phyloP scores from a whole-genome alignment of 371 early-diverging fungal species.

The Neoconidiobolus thromboides region DNA sequence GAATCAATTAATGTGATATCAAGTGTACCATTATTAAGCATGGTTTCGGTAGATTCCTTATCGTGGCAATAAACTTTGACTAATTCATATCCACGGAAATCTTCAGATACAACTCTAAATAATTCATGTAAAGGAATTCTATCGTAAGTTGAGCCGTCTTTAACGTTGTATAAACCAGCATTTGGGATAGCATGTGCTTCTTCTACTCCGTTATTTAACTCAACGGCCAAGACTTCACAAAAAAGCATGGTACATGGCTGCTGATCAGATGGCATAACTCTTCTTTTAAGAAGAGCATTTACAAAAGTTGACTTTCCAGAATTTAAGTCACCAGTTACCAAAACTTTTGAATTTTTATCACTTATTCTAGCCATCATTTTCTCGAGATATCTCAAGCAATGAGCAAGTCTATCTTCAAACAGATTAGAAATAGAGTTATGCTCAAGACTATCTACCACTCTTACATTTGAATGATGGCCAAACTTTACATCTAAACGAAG shows the following conservation, averaged over 20 bases:
- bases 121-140: conserved; percentile 38
- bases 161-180: conserved; percentile 38
- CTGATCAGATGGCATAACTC: conserved; percentile 83
- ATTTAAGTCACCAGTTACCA: conserved; percentile 95
- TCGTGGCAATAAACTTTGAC: conserved; percentile 79
- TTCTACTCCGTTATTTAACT: conserved; percentile 61
- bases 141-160: conserved; percentile 48
- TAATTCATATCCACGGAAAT: conserved; percentile 50
- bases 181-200: conserved; percentile 75
- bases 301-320: conserved; percentile 93
- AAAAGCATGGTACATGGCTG: conserved; percentile 91
- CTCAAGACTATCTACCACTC: conserved; percentile 17
- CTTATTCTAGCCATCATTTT: conserved; percentile 59
- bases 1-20: conserved; percentile 93
- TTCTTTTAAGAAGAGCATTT: conserved; percentile 77
- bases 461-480: background rate
- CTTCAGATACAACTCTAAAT: conserved; percentile 28
- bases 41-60: conserved; percentile 34
- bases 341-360: conserved; percentile 78
- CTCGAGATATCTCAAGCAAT: conserved; percentile 53
- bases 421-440: conserved; percentile 45
- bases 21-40: conserved; percentile 82
- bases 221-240: conserved; percentile 80
- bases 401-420: conserved; percentile 37
- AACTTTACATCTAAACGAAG: background rate